These are phyloP conservation scores for Echinochloa phyllopogon DNA, from an alignment of 176 grass and related monocot species.

Conservation along the genomic window DNA sequence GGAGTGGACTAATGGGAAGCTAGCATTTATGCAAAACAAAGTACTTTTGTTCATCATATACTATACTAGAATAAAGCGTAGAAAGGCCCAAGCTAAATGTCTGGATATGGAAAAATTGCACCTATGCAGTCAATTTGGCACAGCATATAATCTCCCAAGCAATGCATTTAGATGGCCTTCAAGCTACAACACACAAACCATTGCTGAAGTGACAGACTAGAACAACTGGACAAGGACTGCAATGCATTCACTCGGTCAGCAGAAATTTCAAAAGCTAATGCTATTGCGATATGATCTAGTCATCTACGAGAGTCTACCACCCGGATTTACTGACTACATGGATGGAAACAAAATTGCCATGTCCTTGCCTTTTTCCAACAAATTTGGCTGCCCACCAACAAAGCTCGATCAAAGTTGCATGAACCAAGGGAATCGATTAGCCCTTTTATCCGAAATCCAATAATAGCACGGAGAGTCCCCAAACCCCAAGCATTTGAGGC, in stretches of 20 bases:
- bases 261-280: background rate
- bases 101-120: background rate
- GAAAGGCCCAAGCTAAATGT: background rate
- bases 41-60: background rate
- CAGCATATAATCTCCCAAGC: background rate
- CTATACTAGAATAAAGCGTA: background rate
- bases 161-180: background rate
- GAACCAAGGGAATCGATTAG: background rate
- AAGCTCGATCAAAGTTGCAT: background rate
- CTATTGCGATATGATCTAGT: background rate
- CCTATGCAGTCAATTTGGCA: background rate
- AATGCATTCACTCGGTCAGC: background rate
- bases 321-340: background rate
- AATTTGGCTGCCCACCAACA: background rate
- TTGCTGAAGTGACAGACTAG: background rate
- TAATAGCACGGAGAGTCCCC: background rate
- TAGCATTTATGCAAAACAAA: constrained; percentile 24
- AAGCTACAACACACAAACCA: background rate
- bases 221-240: background rate
- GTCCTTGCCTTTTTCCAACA: background rate
- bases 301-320: background rate
- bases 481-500: background rate
- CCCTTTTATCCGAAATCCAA: background rate
- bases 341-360: background rate
- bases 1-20: background rate